Evolutionary conservation across 805 yeast species (phyloP), one percentile per base, ranked within the genome.

Genomic region (Nakazawaea ishiwadae): DNA sequence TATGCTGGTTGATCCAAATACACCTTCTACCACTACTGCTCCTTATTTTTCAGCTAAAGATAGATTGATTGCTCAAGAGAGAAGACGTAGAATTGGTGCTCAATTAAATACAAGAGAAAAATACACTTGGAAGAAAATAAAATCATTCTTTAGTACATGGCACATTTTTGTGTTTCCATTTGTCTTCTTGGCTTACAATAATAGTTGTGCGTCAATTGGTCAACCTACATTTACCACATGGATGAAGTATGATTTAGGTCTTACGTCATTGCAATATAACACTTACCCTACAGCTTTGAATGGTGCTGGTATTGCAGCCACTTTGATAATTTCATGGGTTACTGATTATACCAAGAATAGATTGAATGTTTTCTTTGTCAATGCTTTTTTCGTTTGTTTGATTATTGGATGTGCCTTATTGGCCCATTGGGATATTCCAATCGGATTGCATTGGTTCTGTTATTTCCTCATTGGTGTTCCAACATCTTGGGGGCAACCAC

Each of bases 401-500:
- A 58, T 69, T 30, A 44, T 71, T 28, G 73, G 77, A 3, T 62
- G 70, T 52, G 55, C 69, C 4, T 52, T 68, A 4, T 56, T 75
- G 35, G 64, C 77, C 0, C 56, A 48, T 10, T 77, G 81, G 80
- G 48, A 70, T 33, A 65, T 75, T 21, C 73, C 77, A 1, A 54
- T 49, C 10, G 73, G 72, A 1, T 63, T 68, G 28, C 77, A 74
- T 44, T 75, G 79, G 75, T 56, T 69, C 8, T 59, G 69, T 11
- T 78, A 73, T 52, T 74, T 67, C 48, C 46, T 75, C 35, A 54
- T 69, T 3, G 75, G 76, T 3, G 53, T 70, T 12, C 77, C 79
- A 8, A 59, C 70, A 0, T 52, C 71, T 3, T 68, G 68, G 69
- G 81, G 79, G 1, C 81, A 73, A 56, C 80, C 81, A 2, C 65